phyloP scores from a whole-genome alignment of 768 basidiomycete species.

The Leucogyrophana mollusca region DNA sequence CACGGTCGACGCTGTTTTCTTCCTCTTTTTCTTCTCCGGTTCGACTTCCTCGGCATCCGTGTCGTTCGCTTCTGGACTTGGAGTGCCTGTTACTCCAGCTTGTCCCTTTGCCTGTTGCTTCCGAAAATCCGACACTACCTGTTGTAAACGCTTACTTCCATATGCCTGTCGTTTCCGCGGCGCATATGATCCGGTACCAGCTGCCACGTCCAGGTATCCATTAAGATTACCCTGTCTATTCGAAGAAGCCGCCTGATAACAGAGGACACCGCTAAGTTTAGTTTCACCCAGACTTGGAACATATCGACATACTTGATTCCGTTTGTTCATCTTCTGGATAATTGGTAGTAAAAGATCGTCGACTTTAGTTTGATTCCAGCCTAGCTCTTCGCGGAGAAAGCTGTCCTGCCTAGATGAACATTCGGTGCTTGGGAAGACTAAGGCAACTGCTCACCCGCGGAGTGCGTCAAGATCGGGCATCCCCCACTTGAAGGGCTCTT shows the following conservation, averaged over 20 bases:
- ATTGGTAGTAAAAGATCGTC: conserved; percentile 91
- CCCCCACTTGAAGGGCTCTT: conserved; percentile 96
- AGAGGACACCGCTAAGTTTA: conserved; percentile 4
- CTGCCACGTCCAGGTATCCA: conserved; percentile 69
- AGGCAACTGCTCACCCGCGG: conserved; percentile 55
- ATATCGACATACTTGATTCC: conserved; percentile 56
- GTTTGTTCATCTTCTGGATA: conserved; percentile 84
- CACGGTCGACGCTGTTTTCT: conserved; percentile 14
- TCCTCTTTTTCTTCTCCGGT: conserved; percentile 31
- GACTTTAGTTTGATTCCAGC: conserved; percentile 80
- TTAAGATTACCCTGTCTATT: conserved; percentile 80
- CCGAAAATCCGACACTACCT: conserved; percentile 81
- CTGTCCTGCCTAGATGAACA: conserved; percentile 34
- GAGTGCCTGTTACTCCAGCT: conserved; percentile 13
- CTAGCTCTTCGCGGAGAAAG: conserved; percentile 73
- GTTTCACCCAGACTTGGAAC: conserved; percentile 1
- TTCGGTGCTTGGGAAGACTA: conserved; percentile 3
- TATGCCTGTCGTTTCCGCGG: conserved; percentile 83
- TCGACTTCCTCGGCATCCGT: conserved; percentile 26
- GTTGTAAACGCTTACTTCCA: conserved; percentile 81
- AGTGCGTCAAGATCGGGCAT: conserved; percentile 94
- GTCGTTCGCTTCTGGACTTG: conserved; percentile 15
- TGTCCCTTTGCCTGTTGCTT: conserved; percentile 36
- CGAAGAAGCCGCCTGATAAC: conserved; percentile 49
- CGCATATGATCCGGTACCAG: conserved; percentile 66